Evolutionary conservation across 345 rosid genomes (phyloP), one percentile per base, ranked within the genome.

Genomic region (Erodium maritimum): DNA sequence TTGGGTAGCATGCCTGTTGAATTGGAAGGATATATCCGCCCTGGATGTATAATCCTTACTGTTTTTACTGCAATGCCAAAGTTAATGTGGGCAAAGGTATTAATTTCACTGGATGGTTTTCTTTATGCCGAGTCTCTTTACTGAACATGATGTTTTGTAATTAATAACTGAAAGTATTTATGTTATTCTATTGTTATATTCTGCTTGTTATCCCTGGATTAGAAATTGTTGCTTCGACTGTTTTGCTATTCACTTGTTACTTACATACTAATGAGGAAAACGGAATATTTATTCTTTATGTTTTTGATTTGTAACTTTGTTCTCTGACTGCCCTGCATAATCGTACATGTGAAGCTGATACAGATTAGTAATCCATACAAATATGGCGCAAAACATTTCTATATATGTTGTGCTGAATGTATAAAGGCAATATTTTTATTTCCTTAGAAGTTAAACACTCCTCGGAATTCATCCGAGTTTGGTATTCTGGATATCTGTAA

Each of bases 1-100:
- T 70, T 93, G 84, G 85, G 95, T 54, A 86, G 75, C 70, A 93
- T 93, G 99, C 99, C 96, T 50, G 83, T 93, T 61, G 99, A 93
- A 75, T 66, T 93, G 77, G 99, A 93, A 67, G 96, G 95, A 50
- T 93, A 89, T 64, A 82, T 93, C 58, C 99, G 96, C 42, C 99
- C 99, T 61, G 96, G 99, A 59, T 93, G 99, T 81, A 85, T 83
- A 54, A 93, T 89, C 65, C 79, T 93, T 77, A 93, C 99, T 24
- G 77, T 79, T 56, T 93, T 93, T 60, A 63, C 85, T 50, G 79
- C 99, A 21, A 93, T 89, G 96, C 95, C 99, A 37, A 70, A 65
- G 65, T 72, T 67, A 61, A 93, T 87, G 91, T 93, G 99, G 99
- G 71, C 54, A 42, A 87, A 87, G 95, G 99, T 89, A 73, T 61